phyloP scores from a whole-genome alignment of 768 basidiomycete species.

The Amanita polypyramis region DNA sequence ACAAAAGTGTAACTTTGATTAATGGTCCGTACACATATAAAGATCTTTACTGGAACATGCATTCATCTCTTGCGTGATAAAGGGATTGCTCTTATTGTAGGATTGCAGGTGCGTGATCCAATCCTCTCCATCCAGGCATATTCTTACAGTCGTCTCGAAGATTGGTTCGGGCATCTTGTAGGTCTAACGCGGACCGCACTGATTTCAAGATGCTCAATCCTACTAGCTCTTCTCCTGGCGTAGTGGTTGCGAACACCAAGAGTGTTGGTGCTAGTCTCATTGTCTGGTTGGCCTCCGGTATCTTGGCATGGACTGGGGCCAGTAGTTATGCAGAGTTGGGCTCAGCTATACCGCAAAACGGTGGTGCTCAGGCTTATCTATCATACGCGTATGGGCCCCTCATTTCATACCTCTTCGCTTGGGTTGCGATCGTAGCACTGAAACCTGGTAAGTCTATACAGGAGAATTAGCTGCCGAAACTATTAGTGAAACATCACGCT shows the following conservation, averaged over 20 bases:
- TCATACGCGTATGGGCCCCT: conserved; percentile 83
- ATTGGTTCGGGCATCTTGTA: conserved; percentile 94
- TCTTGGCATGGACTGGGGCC: conserved; percentile 92
- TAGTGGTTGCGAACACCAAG: conserved; percentile 80
- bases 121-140: background rate
- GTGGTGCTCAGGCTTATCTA: conserved; percentile 72
- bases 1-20: conserved; percentile 67
- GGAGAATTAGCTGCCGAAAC: background rate
- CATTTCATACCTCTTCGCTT: conserved; percentile 85
- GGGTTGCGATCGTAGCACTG: conserved; percentile 85
- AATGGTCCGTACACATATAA: conserved; percentile 40
- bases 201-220: background rate
- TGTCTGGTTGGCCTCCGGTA: conserved; percentile 77
- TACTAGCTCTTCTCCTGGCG: conserved; percentile 79
- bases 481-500: conserved; percentile 5
- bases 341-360: conserved; percentile 73
- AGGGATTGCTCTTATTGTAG: conserved; percentile 84
- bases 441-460: conserved; percentile 52
- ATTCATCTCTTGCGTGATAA: background rate
- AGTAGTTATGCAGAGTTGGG: conserved; percentile 92
- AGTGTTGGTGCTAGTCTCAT: conserved; percentile 83
- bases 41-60: background rate
- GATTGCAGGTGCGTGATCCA: conserved; percentile 49
- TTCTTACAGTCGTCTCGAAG: conserved; percentile 20
- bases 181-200: conserved; percentile 15